Evolutionary conservation across 257 asterid species (phyloP).

Genomic region (Solanum appendiculatum): DNA sequence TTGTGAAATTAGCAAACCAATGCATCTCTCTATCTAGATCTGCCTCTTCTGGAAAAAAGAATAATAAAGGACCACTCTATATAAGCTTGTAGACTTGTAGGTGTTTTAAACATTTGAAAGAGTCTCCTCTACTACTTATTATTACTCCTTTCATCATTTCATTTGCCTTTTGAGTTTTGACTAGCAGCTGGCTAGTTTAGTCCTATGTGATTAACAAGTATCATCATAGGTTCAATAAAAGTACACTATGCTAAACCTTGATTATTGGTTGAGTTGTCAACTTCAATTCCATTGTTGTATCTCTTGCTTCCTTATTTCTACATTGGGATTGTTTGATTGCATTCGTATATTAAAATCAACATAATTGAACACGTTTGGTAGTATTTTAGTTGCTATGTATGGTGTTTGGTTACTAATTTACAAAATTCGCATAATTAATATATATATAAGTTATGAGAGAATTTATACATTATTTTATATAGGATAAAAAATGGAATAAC

Average conservation of each 20-base stretch:
- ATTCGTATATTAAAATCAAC: background rate
- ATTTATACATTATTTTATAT: background rate
- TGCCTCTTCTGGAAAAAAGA: background rate
- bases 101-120: background rate
- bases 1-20: background rate
- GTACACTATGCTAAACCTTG: background rate
- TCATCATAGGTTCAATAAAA: background rate
- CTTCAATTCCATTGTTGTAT: background rate
- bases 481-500: background rate
- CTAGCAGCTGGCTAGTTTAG: background rate
- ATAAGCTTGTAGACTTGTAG: background rate
- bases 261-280: background rate
- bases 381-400: background rate
- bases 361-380: background rate
- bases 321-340: background rate
- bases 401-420: background rate
- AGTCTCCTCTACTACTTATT: background rate
- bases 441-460: background rate
- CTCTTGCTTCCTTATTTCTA: background rate
- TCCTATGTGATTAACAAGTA: background rate
- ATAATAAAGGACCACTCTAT: background rate
- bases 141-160: background rate
- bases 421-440: too few relatives aligned
- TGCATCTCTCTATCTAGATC: background rate
- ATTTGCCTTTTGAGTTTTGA: background rate